Conservation (phyloP, 2,329 filamentous ascomycete species). For the Neoascochyta sp. region DNA sequence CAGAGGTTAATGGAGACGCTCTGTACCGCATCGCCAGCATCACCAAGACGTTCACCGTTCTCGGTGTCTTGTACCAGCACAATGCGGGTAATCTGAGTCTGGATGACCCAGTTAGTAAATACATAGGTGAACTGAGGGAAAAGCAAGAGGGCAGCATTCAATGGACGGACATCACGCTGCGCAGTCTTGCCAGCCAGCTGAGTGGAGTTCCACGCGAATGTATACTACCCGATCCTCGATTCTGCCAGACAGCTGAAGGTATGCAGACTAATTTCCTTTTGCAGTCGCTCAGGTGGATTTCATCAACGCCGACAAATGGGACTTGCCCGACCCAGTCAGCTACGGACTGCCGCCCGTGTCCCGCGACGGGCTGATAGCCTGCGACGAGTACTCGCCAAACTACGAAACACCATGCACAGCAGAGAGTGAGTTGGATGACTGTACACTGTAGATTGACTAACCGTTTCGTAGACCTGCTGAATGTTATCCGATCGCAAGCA, state of each 20-base stretch:
- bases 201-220: slow-evolving; percentile 43
- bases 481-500: slow-evolving; percentile 23
- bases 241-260: slow-evolving; percentile 20
- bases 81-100: slow-evolving; percentile 33
- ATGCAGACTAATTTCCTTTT: slow-evolving; percentile 17
- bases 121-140: slow-evolving; percentile 30
- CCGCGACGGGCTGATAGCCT: slow-evolving; percentile 28
- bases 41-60: slow-evolving; percentile 35
- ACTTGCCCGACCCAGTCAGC: slow-evolving; percentile 4
- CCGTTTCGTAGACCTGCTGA: slow-evolving; percentile 27
- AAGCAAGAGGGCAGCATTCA: slow-evolving; percentile 29
- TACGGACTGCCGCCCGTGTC: slow-evolving; percentile 38
- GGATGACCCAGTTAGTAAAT: slow-evolving; percentile 33
- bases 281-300: slow-evolving; percentile 30
- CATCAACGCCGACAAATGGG: slow-evolving; percentile 15
- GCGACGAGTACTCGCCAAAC: slow-evolving; percentile 34
- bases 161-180: slow-evolving; percentile 44
- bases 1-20: slow-evolving; percentile 37
- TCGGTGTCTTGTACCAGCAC: slow-evolving; percentile 33
- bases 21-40: slow-evolving; percentile 42
- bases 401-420: slow-evolving; percentile 29
- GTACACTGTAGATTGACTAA: slow-evolving; percentile 9
- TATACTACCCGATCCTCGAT: slow-evolving; percentile 8
- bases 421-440: slow-evolving; percentile 10
- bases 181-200: slow-evolving; percentile 43